Evolutionary conservation across 2,329 filamentous ascomycete genomes (phyloP).

Genomic region (Fusarium sp.): DNA sequence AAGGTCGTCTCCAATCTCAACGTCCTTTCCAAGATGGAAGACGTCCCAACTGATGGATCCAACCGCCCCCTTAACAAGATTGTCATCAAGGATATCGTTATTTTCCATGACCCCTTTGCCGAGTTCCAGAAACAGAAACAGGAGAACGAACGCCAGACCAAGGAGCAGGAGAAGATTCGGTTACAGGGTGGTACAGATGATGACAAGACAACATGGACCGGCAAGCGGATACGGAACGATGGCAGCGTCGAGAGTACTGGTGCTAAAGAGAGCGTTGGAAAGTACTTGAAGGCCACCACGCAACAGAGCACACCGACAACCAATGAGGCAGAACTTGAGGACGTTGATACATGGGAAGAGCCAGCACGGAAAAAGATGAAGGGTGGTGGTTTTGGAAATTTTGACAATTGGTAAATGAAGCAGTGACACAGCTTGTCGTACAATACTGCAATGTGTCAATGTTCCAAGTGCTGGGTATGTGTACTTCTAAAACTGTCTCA

Average conservation of each 20-base stretch:
- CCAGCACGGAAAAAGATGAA: slow-evolving; percentile 87
- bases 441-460: slow-evolving; percentile 8
- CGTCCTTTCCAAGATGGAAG: slow-evolving; percentile 82
- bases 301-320: slow-evolving; percentile 54
- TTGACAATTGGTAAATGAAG: slow-evolving; percentile 82
- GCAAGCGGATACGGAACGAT: slow-evolving; percentile 84
- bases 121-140: slow-evolving; percentile 86
- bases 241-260: slow-evolving; percentile 68
- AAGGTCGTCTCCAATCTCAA: slow-evolving; percentile 83
- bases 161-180: slow-evolving; percentile 73
- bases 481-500: slow-evolving; percentile 24
- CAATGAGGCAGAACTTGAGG: slow-evolving; percentile 74
- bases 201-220: slow-evolving; percentile 94
- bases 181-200: slow-evolving; percentile 83
- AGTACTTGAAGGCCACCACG: slow-evolving; percentile 80
- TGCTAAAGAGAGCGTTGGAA: slow-evolving; percentile 73
- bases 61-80: slow-evolving; percentile 85
- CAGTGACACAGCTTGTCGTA: neutral
- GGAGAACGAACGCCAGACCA: slow-evolving; percentile 71
- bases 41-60: slow-evolving; percentile 79
- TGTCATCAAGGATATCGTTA: slow-evolving; percentile 83
- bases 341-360: slow-evolving; percentile 76
- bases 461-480: slow-evolving; percentile 37
- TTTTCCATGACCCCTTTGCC: slow-evolving; percentile 95
- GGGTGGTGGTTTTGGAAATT: slow-evolving; percentile 88